Percentiles rank a stretch among this genome's conserved stretches.
Evolutionary conservation across 192 early-diverging fungal genomes (phyloP).

Genomic region (Coemansia umbellata): DNA sequence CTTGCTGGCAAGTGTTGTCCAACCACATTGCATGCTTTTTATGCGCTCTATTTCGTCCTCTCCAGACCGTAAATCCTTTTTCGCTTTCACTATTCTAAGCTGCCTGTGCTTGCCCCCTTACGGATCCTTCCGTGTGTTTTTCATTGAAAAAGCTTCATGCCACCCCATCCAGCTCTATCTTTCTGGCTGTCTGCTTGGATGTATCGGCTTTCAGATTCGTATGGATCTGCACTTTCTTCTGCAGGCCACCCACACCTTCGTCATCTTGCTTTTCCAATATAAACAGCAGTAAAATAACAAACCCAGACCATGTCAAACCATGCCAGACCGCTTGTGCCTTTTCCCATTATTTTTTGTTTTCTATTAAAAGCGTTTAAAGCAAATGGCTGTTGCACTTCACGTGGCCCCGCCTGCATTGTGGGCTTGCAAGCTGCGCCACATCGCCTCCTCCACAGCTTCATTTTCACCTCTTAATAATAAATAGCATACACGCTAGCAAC

Average conservation of each 20-base stretch:
- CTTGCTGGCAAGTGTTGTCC: no score
- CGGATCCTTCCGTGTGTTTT: no score
- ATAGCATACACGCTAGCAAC: no score
- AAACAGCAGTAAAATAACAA: no score
- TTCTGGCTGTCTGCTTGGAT: background rate
- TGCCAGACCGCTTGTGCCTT: background rate
- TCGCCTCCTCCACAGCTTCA: background rate
- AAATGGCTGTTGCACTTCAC: no score
- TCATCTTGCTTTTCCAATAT: background rate
- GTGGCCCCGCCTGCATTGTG: no score
- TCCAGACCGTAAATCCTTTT: slow-evolving; percentile 1
- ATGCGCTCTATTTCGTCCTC: no score
- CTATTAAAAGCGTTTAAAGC: no score
- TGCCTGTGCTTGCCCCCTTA: no score
- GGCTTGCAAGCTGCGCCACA: background rate
- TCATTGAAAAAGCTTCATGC: background rate
- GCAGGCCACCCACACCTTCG: background rate
- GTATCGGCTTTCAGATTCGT: background rate
- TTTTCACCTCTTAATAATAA: no score
- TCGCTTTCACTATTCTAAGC: background rate
- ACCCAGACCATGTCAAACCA: background rate
- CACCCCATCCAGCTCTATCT: no score
- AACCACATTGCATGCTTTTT: background rate
- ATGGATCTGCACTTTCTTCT: background rate
- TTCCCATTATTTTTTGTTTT: background rate